A percentile compares a stretch with the other conserved stretches of the same genome.
Evolutionary conservation across 306 rosid species (phyloP).

Genomic region (Cucumis hystrix): DNA sequence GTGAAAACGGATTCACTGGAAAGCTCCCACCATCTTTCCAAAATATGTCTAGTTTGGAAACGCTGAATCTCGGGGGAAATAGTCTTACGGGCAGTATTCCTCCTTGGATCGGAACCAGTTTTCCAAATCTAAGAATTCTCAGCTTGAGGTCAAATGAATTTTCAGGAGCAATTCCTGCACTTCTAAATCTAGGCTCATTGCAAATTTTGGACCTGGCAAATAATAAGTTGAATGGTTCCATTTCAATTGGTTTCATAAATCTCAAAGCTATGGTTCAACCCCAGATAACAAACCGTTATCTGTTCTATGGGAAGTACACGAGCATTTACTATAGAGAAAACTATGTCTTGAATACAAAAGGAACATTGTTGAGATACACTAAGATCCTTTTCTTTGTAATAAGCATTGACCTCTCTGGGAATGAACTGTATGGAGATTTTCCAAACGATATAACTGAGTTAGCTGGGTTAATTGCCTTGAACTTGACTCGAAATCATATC

Average conservation of each 20-base stretch:
- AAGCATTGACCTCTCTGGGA: conserved; percentile 34
- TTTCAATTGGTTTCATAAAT: conserved; percentile 20
- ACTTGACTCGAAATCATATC: conserved; percentile 28
- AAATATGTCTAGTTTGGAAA: conserved; percentile 23
- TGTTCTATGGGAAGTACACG: not conserved
- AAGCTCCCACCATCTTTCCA: conserved; percentile 22
- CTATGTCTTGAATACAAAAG: conserved; percentile 5
- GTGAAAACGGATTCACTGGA: conserved; percentile 18
- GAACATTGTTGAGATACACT: not conserved
- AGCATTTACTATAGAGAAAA: conserved; percentile 3
- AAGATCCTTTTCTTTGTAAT: conserved; percentile 29
- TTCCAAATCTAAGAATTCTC: conserved; percentile 14
- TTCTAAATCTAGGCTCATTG: conserved; percentile 24
- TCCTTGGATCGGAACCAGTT: conserved; percentile 20
- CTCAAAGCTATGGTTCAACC: conserved; percentile 6
- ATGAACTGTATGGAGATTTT: conserved; percentile 23
- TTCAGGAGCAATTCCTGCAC: conserved; percentile 15
- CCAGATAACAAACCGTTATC: not conserved
- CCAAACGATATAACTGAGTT: conserved; percentile 25
- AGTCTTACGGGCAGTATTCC: conserved; percentile 17
- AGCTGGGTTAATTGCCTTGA: conserved; percentile 21
- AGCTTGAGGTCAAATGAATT: conserved; percentile 32
- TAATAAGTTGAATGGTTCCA: conserved; percentile 20
- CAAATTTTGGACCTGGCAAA: conserved; percentile 34
- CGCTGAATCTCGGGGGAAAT: conserved; percentile 29